Evolutionary conservation across 768 basidiomycete species (phyloP).

Genomic region (Harrya chromipes): DNA sequence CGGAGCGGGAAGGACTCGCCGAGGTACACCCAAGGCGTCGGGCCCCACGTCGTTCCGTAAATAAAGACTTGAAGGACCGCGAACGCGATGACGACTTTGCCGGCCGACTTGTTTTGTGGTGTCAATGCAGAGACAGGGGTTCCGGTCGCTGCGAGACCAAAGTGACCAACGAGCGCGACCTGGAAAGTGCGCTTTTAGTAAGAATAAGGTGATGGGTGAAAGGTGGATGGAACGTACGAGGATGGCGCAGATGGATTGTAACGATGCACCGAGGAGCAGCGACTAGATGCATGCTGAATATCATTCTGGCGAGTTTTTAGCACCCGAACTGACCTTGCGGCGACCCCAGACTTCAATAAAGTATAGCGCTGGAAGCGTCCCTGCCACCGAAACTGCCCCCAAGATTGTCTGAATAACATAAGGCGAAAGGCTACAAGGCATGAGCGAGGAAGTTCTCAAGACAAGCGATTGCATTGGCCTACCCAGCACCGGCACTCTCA

Average conservation of each 20-base stretch:
- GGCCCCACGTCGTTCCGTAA: conserved; percentile 75
- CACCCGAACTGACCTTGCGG: conserved; percentile 43
- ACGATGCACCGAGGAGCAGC: conserved; percentile 59
- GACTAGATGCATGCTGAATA: conserved; percentile 37
- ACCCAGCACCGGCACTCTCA: conserved; percentile 65
- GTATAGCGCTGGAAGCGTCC: conserved; percentile 64
- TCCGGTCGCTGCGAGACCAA: conserved; percentile 51
- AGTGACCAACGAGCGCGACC: conserved; percentile 74
- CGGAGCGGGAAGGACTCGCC: conserved; percentile 82
- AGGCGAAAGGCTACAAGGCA: conserved; percentile 46
- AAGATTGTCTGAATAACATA: conserved; percentile 76
- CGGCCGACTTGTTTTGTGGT: conserved; percentile 54
- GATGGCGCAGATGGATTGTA: conserved; percentile 59
- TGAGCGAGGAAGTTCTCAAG: background rate
- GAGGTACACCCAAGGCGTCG: conserved; percentile 73
- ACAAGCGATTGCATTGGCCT: conserved; percentile 14
- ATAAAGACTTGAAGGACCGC: conserved; percentile 74
- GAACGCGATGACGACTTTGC: conserved; percentile 68
- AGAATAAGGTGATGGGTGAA: background rate
- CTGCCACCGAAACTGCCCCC: conserved; percentile 70
- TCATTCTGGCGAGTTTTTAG: background rate
- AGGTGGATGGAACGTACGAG: conserved; percentile 41
- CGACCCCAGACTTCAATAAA: conserved; percentile 77
- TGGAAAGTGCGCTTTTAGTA: conserved; percentile 17
- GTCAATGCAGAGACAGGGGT: conserved; percentile 50